These are phyloP conservation scores for Pulveroboletus sp. DNA, from an alignment of 768 basidiomycete genomes.

Conservation along the genomic window DNA sequence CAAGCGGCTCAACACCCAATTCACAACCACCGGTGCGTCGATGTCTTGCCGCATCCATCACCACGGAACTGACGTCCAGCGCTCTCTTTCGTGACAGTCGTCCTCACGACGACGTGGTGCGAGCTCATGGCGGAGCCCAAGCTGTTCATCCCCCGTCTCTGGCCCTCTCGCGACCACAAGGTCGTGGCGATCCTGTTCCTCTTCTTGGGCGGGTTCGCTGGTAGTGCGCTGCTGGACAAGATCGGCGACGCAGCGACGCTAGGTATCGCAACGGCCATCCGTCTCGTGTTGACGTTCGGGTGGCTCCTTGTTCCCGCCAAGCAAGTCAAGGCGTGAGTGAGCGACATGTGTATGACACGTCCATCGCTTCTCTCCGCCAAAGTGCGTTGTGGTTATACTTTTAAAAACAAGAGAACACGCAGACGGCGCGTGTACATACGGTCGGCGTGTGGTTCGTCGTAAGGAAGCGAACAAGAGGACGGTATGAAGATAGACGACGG, in stretches of 20 bases:
- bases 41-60: neutral
- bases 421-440: neutral
- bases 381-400: neutral
- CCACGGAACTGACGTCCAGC: neutral
- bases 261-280: constrained; percentile 61
- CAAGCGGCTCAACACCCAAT: constrained; percentile 75
- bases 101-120: constrained; percentile 85
- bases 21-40: constrained; percentile 65
- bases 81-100: constrained; percentile 40
- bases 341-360: neutral
- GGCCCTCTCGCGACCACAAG: constrained; percentile 64
- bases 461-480: no score
- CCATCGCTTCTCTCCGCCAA: no score
- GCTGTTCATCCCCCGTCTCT: constrained; percentile 51
- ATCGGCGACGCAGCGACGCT: constrained; percentile 61
- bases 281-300: constrained; percentile 53
- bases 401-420: neutral
- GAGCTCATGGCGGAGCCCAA: constrained; percentile 80
- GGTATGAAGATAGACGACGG: no score
- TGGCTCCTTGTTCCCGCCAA: constrained; percentile 60
- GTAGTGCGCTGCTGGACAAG: constrained; percentile 53
- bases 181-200: constrained; percentile 60
- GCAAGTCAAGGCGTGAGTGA: constrained; percentile 5
- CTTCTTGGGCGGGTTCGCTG: constrained; percentile 71
- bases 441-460: no score